These are phyloP conservation scores for Collybia nuda DNA, from an alignment of 768 basidiomycete species.

Conservation along the genomic window DNA sequence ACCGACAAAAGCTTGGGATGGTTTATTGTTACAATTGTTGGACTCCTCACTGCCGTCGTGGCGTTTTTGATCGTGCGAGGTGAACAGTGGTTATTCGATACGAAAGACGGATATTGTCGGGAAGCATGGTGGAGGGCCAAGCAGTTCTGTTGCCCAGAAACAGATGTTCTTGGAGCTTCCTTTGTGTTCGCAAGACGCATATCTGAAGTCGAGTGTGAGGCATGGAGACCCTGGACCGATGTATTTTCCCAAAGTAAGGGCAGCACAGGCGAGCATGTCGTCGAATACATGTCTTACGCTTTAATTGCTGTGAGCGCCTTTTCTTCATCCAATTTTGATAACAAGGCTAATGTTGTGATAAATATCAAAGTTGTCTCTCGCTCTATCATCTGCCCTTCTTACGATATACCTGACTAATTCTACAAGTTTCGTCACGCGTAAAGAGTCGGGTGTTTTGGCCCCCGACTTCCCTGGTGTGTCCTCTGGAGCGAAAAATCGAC, in stretches of 20 bases:
- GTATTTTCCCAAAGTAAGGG: slow-evolving; percentile 36
- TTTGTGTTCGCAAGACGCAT: slow-evolving; percentile 14
- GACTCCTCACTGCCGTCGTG: slow-evolving; percentile 79
- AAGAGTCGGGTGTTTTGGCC: slow-evolving; percentile 76
- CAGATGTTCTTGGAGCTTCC: too few species aligned
- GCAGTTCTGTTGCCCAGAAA: slow-evolving; percentile 75
- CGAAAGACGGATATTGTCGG: slow-evolving; percentile 88
- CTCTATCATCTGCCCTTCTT: slow-evolving; percentile 70
- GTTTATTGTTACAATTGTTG: slow-evolving; percentile 87
- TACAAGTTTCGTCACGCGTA: slow-evolving; percentile 82
- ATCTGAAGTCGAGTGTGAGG: slow-evolving; percentile 47
- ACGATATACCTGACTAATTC: slow-evolving; percentile 89
- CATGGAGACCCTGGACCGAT: slow-evolving; percentile 79
- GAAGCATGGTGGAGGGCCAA: slow-evolving; percentile 70
- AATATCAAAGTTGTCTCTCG: slow-evolving; percentile 61
- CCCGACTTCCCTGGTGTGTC: slow-evolving; percentile 42
- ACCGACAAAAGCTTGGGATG: slow-evolving; percentile 84
- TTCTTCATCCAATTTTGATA: neutral
- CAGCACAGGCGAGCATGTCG: slow-evolving; percentile 37
- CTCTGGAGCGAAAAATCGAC: slow-evolving; percentile 18
- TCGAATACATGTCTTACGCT: slow-evolving; percentile 72
- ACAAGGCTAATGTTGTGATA: neutral
- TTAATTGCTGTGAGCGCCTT: slow-evolving; percentile 67
- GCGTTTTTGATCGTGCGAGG: slow-evolving; percentile 85
- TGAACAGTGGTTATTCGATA: slow-evolving; percentile 89